Percentiles rank a stretch among this genome's conserved stretches.
These are phyloP conservation scores for Rhodosporidiobolus odoratus DNA, from an alignment of 768 basidiomycete species.

Conservation along the genomic window DNA sequence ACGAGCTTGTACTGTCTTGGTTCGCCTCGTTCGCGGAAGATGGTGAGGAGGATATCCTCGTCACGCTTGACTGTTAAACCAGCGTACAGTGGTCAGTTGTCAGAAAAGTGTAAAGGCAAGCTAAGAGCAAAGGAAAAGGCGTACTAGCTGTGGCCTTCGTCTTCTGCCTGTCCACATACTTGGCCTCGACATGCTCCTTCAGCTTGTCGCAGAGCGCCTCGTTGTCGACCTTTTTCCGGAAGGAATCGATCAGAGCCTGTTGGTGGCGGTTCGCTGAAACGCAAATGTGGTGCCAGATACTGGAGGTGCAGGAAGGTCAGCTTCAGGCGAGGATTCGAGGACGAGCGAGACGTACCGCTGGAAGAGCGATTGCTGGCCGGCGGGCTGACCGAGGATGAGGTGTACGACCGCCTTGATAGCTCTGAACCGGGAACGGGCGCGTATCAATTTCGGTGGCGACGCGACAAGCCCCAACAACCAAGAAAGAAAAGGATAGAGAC, in stretches of 20 bases:
- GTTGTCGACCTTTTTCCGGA: constrained; percentile 20
- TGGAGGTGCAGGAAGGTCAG: neutral
- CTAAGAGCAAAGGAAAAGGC: neutral
- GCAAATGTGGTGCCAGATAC: constrained; percentile 32
- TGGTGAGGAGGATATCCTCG: constrained; percentile 35
- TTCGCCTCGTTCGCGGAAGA: constrained; percentile 25
- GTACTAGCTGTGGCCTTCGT: constrained; percentile 22
- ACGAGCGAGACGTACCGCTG: constrained; percentile 14
- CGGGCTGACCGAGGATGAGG: constrained; percentile 34
- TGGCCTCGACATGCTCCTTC: constrained; percentile 22
- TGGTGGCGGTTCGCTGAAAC: constrained; percentile 20
- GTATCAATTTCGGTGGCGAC: neutral
- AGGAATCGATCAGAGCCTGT: constrained; percentile 18
- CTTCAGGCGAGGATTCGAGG: neutral
- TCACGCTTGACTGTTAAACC: constrained; percentile 12
- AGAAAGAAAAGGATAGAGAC: neutral
- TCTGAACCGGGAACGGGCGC: neutral
- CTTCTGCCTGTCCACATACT: constrained; percentile 18
- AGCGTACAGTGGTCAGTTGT: neutral
- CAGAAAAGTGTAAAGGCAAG: too few species aligned
- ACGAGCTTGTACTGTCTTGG: constrained; percentile 15
- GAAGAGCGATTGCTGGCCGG: constrained; percentile 27
- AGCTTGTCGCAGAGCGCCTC: constrained; percentile 15
- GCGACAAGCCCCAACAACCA: too few species aligned
- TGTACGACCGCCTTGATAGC: constrained; percentile 34